Evolutionary conservation across 257 asterid genomes (phyloP).

Genomic region (Nicotiana benthamiana): DNA sequence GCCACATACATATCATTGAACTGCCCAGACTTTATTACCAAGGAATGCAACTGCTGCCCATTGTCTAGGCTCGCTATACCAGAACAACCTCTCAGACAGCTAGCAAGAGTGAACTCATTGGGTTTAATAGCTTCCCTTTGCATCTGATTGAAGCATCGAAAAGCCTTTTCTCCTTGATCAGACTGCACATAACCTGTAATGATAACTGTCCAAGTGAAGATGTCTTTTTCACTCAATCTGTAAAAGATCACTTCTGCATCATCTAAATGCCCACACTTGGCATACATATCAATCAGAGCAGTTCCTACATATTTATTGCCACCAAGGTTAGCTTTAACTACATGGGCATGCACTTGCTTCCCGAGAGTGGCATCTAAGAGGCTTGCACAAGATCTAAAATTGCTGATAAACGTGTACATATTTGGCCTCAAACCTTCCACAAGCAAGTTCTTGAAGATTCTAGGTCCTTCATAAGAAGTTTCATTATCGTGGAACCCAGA

Average conservation of each 20-base stretch:
- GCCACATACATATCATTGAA: slow-evolving; percentile 42
- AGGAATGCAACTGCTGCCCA: slow-evolving; percentile 62
- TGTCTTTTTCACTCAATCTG: slow-evolving; percentile 47
- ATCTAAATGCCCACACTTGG: slow-evolving; percentile 50
- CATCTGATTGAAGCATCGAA: slow-evolving; percentile 55
- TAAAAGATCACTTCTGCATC: slow-evolving; percentile 46
- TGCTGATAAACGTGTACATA: slow-evolving; percentile 60
- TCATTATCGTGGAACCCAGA: slow-evolving; percentile 60
- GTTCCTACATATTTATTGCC: slow-evolving; percentile 46
- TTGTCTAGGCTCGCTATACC: slow-evolving; percentile 53
- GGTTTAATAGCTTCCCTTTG: slow-evolving; percentile 49
- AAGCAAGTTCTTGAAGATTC: slow-evolving; percentile 50
- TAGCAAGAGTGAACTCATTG: slow-evolving; percentile 61
- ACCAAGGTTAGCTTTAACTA: slow-evolving; percentile 36
- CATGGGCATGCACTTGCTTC: slow-evolving; percentile 64
- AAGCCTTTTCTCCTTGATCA: slow-evolving; percentile 64
- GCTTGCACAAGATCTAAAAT: slow-evolving; percentile 56
- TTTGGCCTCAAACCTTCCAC: slow-evolving; percentile 58
- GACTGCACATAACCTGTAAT: slow-evolving; percentile 54
- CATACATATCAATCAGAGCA: slow-evolving; percentile 69
- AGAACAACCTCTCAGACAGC: slow-evolving; percentile 63
- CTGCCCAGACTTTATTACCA: slow-evolving; percentile 52
- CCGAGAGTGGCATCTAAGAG: slow-evolving; percentile 42
- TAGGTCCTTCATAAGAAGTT: slow-evolving; percentile 45
- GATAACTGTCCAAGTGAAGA: slow-evolving; percentile 59